A percentile compares a stretch with the other conserved stretches of the same genome.
Conservation (phyloP, 2,329 filamentous ascomycete genomes). For the Aureobasidium sp. region DNA sequence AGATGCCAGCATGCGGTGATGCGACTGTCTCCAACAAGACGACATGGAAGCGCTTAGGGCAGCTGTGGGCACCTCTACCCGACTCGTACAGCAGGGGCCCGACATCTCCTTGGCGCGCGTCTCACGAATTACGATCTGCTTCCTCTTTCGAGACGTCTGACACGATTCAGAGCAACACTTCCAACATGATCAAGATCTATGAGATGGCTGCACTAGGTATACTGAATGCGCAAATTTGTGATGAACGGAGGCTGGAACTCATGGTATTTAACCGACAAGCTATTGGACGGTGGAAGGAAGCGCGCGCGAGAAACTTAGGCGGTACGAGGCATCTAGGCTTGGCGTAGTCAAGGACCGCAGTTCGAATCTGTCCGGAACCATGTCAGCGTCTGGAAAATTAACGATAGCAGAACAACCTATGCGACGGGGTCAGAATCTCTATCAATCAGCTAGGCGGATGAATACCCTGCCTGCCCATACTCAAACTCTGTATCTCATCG, state of each 20-base stretch:
- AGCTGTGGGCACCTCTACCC: not conserved
- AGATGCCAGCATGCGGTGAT: not conserved
- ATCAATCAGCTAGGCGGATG: too few relatives aligned
- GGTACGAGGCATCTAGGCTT: too few relatives aligned
- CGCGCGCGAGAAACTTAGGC: too few relatives aligned
- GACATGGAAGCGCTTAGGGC: not conserved
- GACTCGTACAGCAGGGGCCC: not conserved
- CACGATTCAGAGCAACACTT: not conserved
- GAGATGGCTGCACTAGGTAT: too few relatives aligned
- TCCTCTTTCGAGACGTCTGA: not conserved
- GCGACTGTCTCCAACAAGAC: not conserved
- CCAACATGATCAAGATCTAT: not conserved
- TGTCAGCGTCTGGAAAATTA: not conserved
- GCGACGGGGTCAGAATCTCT: too few relatives aligned
- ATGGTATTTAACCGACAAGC: too few relatives aligned
- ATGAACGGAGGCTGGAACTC: too few relatives aligned
- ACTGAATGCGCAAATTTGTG: not conserved
- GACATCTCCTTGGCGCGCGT: not conserved
- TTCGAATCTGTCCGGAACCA: too few relatives aligned
- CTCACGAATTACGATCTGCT: slow-evolving; percentile 9
- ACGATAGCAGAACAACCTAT: not conserved
- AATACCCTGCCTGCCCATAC: too few relatives aligned
- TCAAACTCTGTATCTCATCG: too few relatives aligned
- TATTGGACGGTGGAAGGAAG: too few relatives aligned
- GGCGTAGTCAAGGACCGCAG: too few relatives aligned